Evolutionary conservation across 768 basidiomycete genomes (phyloP), one percentile per base, ranked within the genome.

Genomic region (Hygrocybe coccinea): DNA sequence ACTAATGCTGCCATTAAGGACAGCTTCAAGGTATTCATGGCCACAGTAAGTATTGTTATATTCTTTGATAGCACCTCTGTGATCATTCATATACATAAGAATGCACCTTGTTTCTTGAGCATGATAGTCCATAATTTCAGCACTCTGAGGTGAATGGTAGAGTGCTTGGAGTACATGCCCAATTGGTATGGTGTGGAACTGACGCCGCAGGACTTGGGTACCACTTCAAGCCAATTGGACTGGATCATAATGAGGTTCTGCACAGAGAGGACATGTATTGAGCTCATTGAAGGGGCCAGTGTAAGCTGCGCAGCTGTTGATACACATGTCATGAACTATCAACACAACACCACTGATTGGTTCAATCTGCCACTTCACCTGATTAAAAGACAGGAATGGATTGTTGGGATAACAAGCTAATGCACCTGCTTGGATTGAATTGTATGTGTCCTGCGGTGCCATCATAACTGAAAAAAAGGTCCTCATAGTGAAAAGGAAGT

Each of bases 321-420:
- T 55, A 47, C 78, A 80, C 77, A 79, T 80, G 54, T 80, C 71
- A 14, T 67, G 43, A 0, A 61, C 39, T 3, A 79, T 58, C 0
- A 69, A 39, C 5, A 64, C 39, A 4, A 81, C 58, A 1, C 76
- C 71, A 14, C 63, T 74, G 8, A 74, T 36, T 7, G 64, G 19
- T 10, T 57, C 52, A 8, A 74, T 54, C 1, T 47, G 37, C 8
- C 60, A 37, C 46, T 71, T 64, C 37, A 72, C 51, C 29, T 64
- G 52, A 36, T 71, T 41, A 43, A 59, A 67, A 3, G 69, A 68
- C 2, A 68, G 65, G 29, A 73, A 61, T 9, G 57, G 50, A 11
- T 62, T 52, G 0, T 70, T 60, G 4, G 68, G 69, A 56, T 65
- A 57, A 3, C 62, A 59, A 3, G 56, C 60, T 0, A 54, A 12